Evolutionary conservation across 1,139 yeast genomes (phyloP).

Genomic region (Nakaseomyces delphensis): DNA sequence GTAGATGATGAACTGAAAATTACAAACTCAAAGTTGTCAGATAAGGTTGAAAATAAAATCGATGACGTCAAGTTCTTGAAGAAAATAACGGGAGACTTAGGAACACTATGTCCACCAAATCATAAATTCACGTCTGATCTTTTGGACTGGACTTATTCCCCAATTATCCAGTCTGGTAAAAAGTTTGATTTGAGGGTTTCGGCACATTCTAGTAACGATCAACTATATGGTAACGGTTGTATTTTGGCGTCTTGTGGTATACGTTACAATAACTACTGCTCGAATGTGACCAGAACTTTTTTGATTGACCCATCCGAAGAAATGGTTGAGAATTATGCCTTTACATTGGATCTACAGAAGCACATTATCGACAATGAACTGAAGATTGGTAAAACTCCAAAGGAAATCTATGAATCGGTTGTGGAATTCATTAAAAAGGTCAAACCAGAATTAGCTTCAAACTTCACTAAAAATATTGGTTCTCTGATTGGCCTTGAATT

Average conservation of each 20-base stretch:
- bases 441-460: constrained; percentile 53
- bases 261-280: constrained; percentile 82
- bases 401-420: constrained; percentile 58
- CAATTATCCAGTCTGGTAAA: constrained; percentile 85
- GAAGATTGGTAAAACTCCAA: constrained; percentile 60
- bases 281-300: constrained; percentile 81
- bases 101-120: constrained; percentile 34
- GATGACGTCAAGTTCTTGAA: constrained; percentile 67
- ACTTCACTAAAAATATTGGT: constrained; percentile 77
- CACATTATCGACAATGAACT: constrained; percentile 47
- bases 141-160: constrained; percentile 91
- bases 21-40: constrained; percentile 65
- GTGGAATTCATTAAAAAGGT: constrained; percentile 47
- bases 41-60: constrained; percentile 69
- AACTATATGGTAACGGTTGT: constrained; percentile 67
- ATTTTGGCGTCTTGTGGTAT: constrained; percentile 79
- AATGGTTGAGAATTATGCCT: constrained; percentile 72
- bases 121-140: constrained; percentile 63
- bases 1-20: constrained; percentile 81
- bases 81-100: constrained; percentile 51
- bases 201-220: constrained; percentile 63
- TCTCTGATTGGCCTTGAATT: constrained; percentile 88
- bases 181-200: constrained; percentile 78
- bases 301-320: constrained; percentile 80
- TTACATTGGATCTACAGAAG: constrained; percentile 58